A percentile compares a stretch with the other conserved stretches of the same genome.
phyloP scores from a whole-genome alignment of 768 basidiomycete genomes.

The Boletus sp. region DNA sequence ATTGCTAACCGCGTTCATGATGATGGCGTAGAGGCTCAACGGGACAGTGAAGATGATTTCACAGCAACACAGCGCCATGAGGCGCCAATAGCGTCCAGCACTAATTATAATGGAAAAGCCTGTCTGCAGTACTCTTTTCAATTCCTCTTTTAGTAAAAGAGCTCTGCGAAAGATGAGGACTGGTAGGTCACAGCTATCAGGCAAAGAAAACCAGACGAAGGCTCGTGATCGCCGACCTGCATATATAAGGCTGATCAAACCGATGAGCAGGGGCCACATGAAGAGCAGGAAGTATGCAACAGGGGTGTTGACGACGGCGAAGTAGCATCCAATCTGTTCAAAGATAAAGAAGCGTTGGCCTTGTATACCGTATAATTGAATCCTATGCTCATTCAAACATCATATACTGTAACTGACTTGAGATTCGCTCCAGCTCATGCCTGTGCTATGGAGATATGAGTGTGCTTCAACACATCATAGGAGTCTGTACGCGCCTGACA shows the following conservation, averaged over 20 bases:
- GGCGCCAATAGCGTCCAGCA: neutral
- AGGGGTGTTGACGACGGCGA: slow-evolving; percentile 3
- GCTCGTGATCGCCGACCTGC: slow-evolving; percentile 12
- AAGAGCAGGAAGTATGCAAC: slow-evolving; percentile 12
- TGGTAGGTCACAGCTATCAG: neutral
- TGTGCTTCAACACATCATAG: no score
- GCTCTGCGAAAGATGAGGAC: slow-evolving; percentile 21
- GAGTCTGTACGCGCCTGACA: no score
- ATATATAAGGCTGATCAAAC: slow-evolving; percentile 22
- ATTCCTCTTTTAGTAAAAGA: neutral
- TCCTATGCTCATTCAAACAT: no score
- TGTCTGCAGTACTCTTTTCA: neutral
- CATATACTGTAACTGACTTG: no score
- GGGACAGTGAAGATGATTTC: no score
- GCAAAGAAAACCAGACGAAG: neutral
- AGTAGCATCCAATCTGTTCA: slow-evolving; percentile 29
- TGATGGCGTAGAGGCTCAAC: neutral
- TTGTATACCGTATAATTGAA: no score
- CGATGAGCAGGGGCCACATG: slow-evolving; percentile 16
- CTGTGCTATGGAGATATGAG: no score
- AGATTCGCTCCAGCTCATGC: no score
- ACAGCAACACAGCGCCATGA: neutral
- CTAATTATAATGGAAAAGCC: slow-evolving; percentile 21
- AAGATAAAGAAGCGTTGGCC: slow-evolving; percentile 21
- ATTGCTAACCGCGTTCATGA: slow-evolving; percentile 11